Evolutionary conservation across 257 asterid genomes (phyloP).

Genomic region (Plantago elongata): DNA sequence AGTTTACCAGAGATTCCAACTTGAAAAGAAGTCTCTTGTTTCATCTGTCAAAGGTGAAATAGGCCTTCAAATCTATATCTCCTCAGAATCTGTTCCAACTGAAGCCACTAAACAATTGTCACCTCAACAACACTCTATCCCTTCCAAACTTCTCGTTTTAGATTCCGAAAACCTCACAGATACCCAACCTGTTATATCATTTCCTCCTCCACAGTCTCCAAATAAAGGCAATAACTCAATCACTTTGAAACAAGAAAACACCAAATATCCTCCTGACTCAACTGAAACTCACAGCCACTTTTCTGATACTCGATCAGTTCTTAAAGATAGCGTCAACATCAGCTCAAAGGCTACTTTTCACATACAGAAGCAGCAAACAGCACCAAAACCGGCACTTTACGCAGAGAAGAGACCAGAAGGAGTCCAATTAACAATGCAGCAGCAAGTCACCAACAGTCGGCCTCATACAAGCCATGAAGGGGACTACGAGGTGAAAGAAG

Average conservation of each 20-base stretch:
- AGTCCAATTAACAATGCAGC: constrained; percentile 30
- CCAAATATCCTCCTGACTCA: neutral
- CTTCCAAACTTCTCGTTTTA: neutral
- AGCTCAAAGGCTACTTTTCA: constrained; percentile 23
- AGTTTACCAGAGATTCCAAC: constrained; percentile 12
- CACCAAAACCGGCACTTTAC: constrained; percentile 28
- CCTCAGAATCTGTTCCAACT: neutral
- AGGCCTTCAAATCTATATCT: constrained; percentile 15
- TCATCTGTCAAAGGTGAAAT: constrained; percentile 22
- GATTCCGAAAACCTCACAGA: neutral
- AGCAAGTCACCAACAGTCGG: constrained; percentile 24
- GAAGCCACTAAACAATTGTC: neutral
- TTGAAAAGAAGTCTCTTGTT: constrained; percentile 17
- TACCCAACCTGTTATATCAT: neutral
- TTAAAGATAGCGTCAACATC: constrained; percentile 17
- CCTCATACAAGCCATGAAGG: constrained; percentile 23
- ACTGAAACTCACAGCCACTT: constrained; percentile 6
- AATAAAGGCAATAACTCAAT: neutral
- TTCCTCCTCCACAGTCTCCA: constrained; percentile 15
- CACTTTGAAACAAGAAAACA: constrained; percentile 11
- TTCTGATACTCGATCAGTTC: constrained; percentile 8
- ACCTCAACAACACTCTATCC: neutral
- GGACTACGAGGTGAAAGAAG: constrained; percentile 37
- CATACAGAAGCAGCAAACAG: constrained; percentile 21
- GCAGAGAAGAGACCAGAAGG: constrained; percentile 29